Conservation (phyloP, 306 rosid species). For the Lathyrus tuberosus region DNA sequence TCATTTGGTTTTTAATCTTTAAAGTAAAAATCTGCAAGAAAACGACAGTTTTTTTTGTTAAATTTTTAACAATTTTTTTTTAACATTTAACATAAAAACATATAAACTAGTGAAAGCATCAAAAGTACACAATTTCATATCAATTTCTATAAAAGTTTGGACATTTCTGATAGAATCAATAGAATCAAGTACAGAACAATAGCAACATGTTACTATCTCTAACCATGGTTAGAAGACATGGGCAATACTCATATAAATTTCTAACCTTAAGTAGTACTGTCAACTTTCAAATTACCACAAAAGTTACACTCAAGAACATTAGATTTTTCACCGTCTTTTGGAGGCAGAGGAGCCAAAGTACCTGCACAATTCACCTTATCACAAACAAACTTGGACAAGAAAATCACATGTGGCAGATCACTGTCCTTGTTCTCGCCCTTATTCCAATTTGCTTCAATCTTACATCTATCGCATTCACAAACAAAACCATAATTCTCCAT, state of each 20-base stretch:
- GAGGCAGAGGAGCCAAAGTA: constrained; percentile 74
- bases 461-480: constrained; percentile 72
- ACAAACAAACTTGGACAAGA: too few species aligned
- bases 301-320: constrained; percentile 65
- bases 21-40: too few species aligned
- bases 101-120: not conserved
- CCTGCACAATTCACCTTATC: constrained; percentile 59
- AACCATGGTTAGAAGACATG: not conserved
- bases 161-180: constrained; percentile 1
- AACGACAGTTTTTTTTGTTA: too few species aligned
- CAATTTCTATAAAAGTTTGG: not conserved
- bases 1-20: too few species aligned
- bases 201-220: not conserved
- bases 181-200: not conserved
- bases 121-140: not conserved
- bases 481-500: constrained; percentile 68
- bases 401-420: too few species aligned
- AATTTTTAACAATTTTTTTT: too few species aligned
- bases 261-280: not conserved
- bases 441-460: constrained; percentile 59
- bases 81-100: too few species aligned
- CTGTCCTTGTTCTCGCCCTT: not conserved
- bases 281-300: constrained; percentile 53
- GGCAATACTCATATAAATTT: not conserved
- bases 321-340: constrained; percentile 39